Conservation (phyloP, 2,329 filamentous ascomycete genomes). For the Diaporthe destruens region DNA sequence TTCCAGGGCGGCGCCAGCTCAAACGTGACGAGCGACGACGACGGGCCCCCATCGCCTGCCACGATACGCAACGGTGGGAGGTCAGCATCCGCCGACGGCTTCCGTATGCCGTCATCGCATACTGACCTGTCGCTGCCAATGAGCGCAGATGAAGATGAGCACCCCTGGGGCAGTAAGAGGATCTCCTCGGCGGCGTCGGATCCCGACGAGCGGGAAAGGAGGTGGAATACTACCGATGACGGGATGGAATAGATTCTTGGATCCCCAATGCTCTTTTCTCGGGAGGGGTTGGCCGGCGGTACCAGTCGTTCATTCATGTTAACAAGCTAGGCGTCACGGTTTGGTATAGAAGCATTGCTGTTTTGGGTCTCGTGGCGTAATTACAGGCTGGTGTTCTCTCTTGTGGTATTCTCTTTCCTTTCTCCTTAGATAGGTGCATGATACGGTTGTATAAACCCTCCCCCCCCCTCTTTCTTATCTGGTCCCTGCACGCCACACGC, state of each 20-base stretch:
- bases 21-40: constrained; percentile 42
- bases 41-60: constrained; percentile 33
- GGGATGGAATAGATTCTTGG: constrained; percentile 24
- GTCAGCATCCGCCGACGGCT: constrained; percentile 34
- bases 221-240: constrained; percentile 38
- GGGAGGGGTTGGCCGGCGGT: not conserved
- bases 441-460: constrained; percentile 22
- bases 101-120: constrained; percentile 27
- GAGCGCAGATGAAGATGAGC: constrained; percentile 32
- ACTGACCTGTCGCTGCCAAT: constrained; percentile 31
- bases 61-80: constrained; percentile 40
- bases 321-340: constrained; percentile 42
- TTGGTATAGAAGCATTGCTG: constrained; percentile 24
- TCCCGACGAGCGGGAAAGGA: constrained; percentile 40
- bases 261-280: not conserved
- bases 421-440: constrained; percentile 5
- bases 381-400: constrained; percentile 9
- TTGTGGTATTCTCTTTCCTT: constrained; percentile 17
- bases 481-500: constrained; percentile 3
- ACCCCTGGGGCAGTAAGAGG: constrained; percentile 29
- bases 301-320: constrained; percentile 26
- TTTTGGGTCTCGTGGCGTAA: constrained; percentile 12
- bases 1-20: constrained; percentile 38
- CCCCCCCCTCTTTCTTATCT: not conserved
- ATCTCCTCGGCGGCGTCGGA: constrained; percentile 43